phyloP scores from a whole-genome alignment of 2,329 filamentous ascomycete species.

The Xylariaceae sp. region DNA sequence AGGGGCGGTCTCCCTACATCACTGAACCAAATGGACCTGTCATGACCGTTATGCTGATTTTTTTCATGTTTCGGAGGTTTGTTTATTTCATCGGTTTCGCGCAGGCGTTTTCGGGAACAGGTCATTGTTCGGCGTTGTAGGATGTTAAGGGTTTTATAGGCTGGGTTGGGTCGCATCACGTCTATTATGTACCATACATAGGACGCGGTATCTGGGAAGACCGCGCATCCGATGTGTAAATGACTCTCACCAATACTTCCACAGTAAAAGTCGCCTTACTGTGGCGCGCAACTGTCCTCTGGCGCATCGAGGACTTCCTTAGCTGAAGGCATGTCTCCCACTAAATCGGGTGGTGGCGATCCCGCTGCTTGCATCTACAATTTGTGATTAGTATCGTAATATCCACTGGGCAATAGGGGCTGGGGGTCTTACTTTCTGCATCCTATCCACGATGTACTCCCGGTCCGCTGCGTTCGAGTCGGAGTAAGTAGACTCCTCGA shows the following conservation, averaged over 20 bases:
- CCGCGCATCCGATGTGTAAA: conserved; percentile 18
- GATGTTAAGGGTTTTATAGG: conserved; percentile 22
- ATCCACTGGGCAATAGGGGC: not conserved
- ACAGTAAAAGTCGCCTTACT: conserved; percentile 39
- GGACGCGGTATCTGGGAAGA: conserved; percentile 4
- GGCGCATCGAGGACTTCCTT: conserved; percentile 62
- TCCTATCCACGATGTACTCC: conserved; percentile 91
- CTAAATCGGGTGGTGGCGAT: conserved; percentile 81
- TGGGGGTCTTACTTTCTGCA: conserved; percentile 74
- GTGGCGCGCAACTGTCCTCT: conserved; percentile 58
- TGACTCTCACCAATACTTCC: conserved; percentile 3
- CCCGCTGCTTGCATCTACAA: conserved; percentile 92
- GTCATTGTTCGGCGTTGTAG: conserved; percentile 22
- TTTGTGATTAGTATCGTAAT: conserved; percentile 16
- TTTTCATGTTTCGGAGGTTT: conserved; percentile 4
- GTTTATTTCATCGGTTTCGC: conserved; percentile 4
- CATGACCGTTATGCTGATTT: conserved; percentile 22
- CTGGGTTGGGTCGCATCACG: conserved; percentile 14
- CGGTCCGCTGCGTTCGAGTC: conserved; percentile 77
- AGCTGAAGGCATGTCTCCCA: conserved; percentile 81
- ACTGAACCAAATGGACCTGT: conserved; percentile 45
- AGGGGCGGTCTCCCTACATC: conserved; percentile 25
- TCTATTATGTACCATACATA: conserved; percentile 22
- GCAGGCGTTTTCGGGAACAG: conserved; percentile 17
- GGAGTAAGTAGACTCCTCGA: conserved; percentile 74